These are phyloP conservation scores for Fusarium sp. DNA, from an alignment of 2,329 filamentous ascomycete species.

Conservation along the genomic window DNA sequence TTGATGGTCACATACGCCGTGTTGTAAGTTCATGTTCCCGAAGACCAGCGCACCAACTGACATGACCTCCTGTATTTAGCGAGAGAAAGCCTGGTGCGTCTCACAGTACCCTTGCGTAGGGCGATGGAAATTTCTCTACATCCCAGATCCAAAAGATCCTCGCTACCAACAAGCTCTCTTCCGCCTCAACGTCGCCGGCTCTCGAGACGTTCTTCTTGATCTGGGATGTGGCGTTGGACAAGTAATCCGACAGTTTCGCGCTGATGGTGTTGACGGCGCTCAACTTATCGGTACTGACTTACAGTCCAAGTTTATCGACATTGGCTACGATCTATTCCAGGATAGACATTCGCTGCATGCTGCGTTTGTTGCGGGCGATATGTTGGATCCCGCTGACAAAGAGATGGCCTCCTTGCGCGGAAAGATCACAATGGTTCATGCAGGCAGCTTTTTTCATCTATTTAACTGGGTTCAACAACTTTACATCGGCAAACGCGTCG, in stretches of 20 bases:
- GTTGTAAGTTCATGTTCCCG: slow-evolving; percentile 50
- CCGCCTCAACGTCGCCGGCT: slow-evolving; percentile 56
- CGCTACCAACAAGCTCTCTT: slow-evolving; percentile 60
- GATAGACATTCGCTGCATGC: slow-evolving; percentile 64
- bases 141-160: slow-evolving; percentile 58
- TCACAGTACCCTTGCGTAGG: slow-evolving; percentile 62
- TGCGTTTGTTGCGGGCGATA: slow-evolving; percentile 65
- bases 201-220: slow-evolving; percentile 60
- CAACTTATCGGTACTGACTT: slow-evolving; percentile 66
- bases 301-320: slow-evolving; percentile 63
- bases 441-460: slow-evolving; percentile 65
- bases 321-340: slow-evolving; percentile 75
- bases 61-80: slow-evolving; percentile 49
- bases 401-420: slow-evolving; percentile 54
- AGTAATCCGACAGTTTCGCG: slow-evolving; percentile 62
- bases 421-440: slow-evolving; percentile 63
- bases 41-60: slow-evolving; percentile 15
- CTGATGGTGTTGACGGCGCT: slow-evolving; percentile 62
- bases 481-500: slow-evolving; percentile 59
- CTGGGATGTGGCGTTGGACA: slow-evolving; percentile 66
- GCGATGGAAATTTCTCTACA: slow-evolving; percentile 63
- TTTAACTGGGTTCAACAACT: slow-evolving; percentile 63
- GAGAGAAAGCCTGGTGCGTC: slow-evolving; percentile 61
- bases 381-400: slow-evolving; percentile 59
- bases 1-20: slow-evolving; percentile 54